Conservation (phyloP, 2,329 filamentous ascomycete species). For the Aspergillus brunneoviolaceus region DNA sequence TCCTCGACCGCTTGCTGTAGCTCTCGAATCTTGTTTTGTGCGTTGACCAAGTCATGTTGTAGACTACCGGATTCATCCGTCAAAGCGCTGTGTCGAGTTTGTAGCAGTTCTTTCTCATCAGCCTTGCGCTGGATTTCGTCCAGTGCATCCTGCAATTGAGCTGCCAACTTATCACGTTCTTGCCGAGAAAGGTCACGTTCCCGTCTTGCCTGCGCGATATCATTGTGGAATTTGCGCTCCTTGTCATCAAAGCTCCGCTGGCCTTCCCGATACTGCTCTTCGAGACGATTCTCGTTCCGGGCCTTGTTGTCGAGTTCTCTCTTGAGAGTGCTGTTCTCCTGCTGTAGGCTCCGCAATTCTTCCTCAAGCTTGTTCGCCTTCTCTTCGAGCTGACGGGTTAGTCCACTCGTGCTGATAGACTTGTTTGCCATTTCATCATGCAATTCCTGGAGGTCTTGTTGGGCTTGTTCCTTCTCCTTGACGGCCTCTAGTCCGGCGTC, state of each 20-base stretch:
- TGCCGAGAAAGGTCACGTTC: constrained; percentile 48
- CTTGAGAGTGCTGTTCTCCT: constrained; percentile 47
- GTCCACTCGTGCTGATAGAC: constrained; percentile 71
- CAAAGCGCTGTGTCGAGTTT: constrained; percentile 67
- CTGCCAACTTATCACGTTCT: constrained; percentile 42
- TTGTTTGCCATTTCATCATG: constrained; percentile 79
- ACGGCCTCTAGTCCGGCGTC: constrained; percentile 50
- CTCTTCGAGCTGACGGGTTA: constrained; percentile 73
- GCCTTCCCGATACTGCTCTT: constrained; percentile 48
- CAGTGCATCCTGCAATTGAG: constrained; percentile 56
- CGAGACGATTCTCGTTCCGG: constrained; percentile 47
- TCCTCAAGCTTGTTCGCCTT: constrained; percentile 65
- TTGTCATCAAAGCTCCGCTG: constrained; percentile 41
- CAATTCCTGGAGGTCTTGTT: constrained; percentile 60
- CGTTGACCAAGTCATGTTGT: constrained; percentile 60
- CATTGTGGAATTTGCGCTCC: constrained; percentile 42
- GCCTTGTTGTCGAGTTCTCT: constrained; percentile 46
- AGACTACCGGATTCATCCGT: constrained; percentile 65
- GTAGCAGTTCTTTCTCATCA: constrained; percentile 67
- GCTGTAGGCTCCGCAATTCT: constrained; percentile 58
- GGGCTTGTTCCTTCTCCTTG: constrained; percentile 52
- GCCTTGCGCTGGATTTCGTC: constrained; percentile 59
- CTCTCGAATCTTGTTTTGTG: constrained; percentile 46
- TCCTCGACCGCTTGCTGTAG: constrained; percentile 52
- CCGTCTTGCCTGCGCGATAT: constrained; percentile 43